phyloP scores from a whole-genome alignment of 305 asterid genomes.

The Fraxinus latifolia region DNA sequence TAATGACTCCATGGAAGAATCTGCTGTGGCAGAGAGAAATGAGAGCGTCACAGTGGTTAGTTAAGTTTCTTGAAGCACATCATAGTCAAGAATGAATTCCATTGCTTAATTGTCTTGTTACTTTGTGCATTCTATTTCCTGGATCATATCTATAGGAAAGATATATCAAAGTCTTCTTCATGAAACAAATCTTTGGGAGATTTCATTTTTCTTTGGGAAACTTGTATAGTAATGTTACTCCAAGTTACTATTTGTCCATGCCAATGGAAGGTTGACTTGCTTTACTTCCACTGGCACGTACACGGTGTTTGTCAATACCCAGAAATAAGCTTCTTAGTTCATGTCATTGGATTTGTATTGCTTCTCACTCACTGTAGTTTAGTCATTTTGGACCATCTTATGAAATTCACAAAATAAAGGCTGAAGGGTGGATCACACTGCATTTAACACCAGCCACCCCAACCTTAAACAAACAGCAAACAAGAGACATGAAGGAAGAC shows the following conservation, averaged over 20 bases:
- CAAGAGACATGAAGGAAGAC: not conserved
- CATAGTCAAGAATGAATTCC: not conserved
- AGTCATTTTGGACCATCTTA: not conserved
- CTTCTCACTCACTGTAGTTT: not conserved
- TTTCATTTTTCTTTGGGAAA: not conserved
- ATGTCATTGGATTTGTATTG: not conserved
- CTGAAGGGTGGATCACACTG: not conserved
- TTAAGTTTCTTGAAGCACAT: conserved; percentile 19
- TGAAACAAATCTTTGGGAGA: not conserved
- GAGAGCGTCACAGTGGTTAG: conserved; percentile 36
- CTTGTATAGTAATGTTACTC: not conserved
- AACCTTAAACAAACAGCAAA: not conserved
- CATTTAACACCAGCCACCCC: not conserved
- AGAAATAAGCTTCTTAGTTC: not conserved
- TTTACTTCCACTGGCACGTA: not conserved
- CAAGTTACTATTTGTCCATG: not conserved
- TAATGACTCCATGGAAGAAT: conserved; percentile 19
- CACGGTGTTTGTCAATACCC: not conserved
- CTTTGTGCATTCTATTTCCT: not conserved
- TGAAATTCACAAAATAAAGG: not conserved
- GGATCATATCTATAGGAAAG: not conserved
- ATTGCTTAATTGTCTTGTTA: not conserved
- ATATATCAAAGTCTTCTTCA: not conserved
- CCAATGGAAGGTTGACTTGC: not conserved
- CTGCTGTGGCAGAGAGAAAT: conserved; percentile 29